Conservation (phyloP, 495 filamentous ascomycete species). For the Margaritispora aquatica region DNA sequence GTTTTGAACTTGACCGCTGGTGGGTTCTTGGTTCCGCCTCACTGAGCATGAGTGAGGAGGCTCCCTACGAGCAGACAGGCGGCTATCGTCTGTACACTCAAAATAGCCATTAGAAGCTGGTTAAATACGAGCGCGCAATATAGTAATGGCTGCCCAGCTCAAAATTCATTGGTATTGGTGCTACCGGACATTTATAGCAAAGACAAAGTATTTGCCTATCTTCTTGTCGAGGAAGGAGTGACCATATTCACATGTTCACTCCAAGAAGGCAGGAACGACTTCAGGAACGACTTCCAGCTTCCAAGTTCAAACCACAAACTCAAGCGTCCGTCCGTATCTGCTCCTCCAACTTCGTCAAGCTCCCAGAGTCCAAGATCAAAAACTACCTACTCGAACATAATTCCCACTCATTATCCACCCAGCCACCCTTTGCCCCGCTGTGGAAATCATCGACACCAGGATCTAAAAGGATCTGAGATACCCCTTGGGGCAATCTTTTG, state of each 20-base stretch:
- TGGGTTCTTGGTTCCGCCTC: no score
- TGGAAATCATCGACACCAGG: conserved; percentile 9
- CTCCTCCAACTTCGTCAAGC: no score
- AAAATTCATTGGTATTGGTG: neutral
- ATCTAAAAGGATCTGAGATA: conserved; percentile 6
- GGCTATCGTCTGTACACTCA: neutral
- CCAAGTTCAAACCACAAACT: no score
- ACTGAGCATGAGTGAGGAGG: neutral
- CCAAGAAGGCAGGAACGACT: no score
- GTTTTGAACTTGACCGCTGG: no score
- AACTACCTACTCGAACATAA: neutral
- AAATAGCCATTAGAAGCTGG: no score
- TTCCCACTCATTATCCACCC: neutral
- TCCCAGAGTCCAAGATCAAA: neutral
- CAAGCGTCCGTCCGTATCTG: no score
- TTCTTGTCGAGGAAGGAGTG: neutral
- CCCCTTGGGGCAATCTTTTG: neutral
- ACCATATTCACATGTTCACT: no score
- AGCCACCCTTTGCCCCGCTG: neutral
- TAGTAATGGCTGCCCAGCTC: neutral
- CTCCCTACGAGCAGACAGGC: no score
- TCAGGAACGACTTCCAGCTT: no score
- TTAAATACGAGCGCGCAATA: neutral
- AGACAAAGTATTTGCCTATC: no score
- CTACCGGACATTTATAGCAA: neutral